Percentiles rank a stretch among this genome's conserved stretches.
Evolutionary conservation across 192 early-diverging fungal genomes (phyloP).

Genomic region (Gamsiella multidivaricata): DNA sequence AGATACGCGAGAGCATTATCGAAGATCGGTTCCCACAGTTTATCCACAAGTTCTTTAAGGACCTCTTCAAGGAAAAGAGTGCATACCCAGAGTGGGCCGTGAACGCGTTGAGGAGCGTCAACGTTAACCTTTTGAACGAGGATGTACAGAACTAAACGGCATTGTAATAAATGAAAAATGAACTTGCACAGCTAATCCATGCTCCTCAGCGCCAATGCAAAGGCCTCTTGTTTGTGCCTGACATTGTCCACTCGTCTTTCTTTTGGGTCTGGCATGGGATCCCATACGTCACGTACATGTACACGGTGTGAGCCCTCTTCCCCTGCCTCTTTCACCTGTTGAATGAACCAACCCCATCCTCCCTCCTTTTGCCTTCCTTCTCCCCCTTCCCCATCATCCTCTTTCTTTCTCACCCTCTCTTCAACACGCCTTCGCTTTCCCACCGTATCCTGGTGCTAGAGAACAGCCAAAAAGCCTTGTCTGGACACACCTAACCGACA

Average conservation of each 20-base stretch:
- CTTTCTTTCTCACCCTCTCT: neutral
- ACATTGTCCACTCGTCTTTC: neutral
- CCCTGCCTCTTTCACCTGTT: neutral
- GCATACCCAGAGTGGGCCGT: slow-evolving; percentile 80
- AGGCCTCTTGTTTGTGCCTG: neutral
- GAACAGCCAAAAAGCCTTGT: no score
- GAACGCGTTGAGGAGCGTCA: slow-evolving; percentile 76
- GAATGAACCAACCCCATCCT: neutral
- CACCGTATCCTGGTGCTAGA: no score
- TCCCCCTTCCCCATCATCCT: neutral
- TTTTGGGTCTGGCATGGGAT: no score
- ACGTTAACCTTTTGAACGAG: slow-evolving; percentile 64
- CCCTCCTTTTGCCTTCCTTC: neutral
- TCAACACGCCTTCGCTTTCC: neutral
- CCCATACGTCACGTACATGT: neutral
- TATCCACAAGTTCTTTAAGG: slow-evolving; percentile 75
- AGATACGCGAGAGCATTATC: slow-evolving; percentile 77
- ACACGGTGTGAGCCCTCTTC: neutral
- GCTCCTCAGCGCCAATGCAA: neutral
- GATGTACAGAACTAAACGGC: neutral
- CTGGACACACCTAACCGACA: neutral
- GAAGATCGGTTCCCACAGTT: slow-evolving; percentile 76
- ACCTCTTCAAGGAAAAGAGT: slow-evolving; percentile 69
- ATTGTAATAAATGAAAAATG: neutral
- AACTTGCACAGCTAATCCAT: neutral